phyloP scores from a whole-genome alignment of 1,139 yeast species.

The Casaregolazyma suthepensis region DNA sequence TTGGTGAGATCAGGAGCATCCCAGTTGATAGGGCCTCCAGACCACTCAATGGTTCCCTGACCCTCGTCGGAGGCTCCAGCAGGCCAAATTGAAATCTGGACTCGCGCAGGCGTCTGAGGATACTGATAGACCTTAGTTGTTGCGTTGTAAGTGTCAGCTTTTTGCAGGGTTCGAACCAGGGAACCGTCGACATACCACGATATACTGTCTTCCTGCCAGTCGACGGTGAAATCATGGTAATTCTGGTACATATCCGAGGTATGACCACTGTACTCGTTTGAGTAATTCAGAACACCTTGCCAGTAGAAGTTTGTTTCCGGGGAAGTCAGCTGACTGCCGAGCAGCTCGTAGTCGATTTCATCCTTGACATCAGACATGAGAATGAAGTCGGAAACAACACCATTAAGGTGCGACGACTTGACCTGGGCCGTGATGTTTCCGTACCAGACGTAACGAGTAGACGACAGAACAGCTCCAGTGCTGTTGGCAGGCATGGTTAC shows the following conservation, averaged over 20 bases:
- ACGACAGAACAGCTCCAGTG: slow-evolving; percentile 74
- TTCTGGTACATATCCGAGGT: slow-evolving; percentile 52
- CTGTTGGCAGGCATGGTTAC: slow-evolving; percentile 75
- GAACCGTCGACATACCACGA: slow-evolving; percentile 73
- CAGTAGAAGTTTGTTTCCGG: slow-evolving; percentile 77
- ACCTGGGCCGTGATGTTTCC: slow-evolving; percentile 68
- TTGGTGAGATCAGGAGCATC: slow-evolving; percentile 61
- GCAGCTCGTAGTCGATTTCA: slow-evolving; percentile 83
- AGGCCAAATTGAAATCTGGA: slow-evolving; percentile 90
- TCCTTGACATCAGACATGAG: slow-evolving; percentile 80
- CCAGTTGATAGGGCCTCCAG: slow-evolving; percentile 90
- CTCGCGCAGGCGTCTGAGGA: slow-evolving; percentile 87
- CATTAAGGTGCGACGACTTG: slow-evolving; percentile 68
- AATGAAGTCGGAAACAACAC: slow-evolving; percentile 84
- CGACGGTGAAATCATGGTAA: slow-evolving; percentile 73
- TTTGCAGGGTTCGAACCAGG: slow-evolving; percentile 61
- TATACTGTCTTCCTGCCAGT: slow-evolving; percentile 72
- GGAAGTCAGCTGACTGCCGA: slow-evolving; percentile 60
- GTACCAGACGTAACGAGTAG: slow-evolving; percentile 79
- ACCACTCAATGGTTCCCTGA: slow-evolving; percentile 84
- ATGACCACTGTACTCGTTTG: slow-evolving; percentile 47
- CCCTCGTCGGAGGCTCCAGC: slow-evolving; percentile 66
- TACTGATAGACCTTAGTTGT: slow-evolving; percentile 53
- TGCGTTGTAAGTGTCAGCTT: slow-evolving; percentile 59
- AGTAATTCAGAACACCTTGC: slow-evolving; percentile 65